Evolutionary conservation across 306 rosid genomes (phyloP), one percentile per base, ranked within the genome.

Genomic region (Trifolium subterraneum): DNA sequence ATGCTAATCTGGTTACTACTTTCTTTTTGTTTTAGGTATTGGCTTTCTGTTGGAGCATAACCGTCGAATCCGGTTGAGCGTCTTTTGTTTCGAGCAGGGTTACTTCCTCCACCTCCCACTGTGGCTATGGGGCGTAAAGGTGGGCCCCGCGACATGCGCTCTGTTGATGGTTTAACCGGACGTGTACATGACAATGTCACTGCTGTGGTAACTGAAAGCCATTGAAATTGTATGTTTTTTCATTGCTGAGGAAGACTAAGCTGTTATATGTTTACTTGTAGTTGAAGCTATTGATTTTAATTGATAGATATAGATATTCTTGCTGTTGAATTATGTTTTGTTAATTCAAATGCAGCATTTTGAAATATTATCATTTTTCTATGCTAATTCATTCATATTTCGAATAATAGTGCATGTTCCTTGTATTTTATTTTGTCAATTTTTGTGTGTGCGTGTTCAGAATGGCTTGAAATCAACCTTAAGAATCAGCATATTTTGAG

Each of bases 31-130:
- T 65, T 64, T 68, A 93, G 98, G 86, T 93, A 93, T 78, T 93
- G 98, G 97, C 85, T 93, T 10, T 93, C 97, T 59, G 92, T 93
- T 74, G 97, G 98, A 44, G 98, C 98, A 75, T 96, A 93, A 80
- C 97, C 98, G 61, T 93, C 98, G 5, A 92, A 91, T 12, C 96
- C 97, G 0, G 87, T 91, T 67, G 90, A 90, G 80, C 89, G 93
- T 16, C 70, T 93, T 76, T 85, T 90, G 22, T 90, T 91, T 80
- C 74, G 97, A 59, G 82, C 97, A 19, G 97, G 93, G 50, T 0
- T 91, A 61, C 75, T 93, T 44, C 96, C 96, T 1, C 98, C 98
- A 3, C 96, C 97, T 2, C 96, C 93, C 8, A 89, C 86, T 93
- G 75, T 88, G 83, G 96, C 91, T 55, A 87, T 90, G 97, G 96